Base-by-base conservation (phyloP, 768 basidiomycete species). In the Postia placenta region DNA sequence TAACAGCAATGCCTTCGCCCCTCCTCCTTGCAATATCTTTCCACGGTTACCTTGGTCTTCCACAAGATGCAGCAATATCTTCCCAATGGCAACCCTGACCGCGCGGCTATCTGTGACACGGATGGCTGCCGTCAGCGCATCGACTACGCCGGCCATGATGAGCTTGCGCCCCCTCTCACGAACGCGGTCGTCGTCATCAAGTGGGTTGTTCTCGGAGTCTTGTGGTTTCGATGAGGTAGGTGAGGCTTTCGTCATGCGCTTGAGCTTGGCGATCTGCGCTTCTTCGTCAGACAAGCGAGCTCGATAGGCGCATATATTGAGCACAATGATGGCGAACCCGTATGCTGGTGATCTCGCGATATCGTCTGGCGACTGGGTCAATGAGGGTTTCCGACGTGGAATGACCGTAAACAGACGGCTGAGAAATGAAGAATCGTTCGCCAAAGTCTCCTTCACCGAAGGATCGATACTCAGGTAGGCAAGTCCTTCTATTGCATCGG, bases 21-120 rank as follows among this genome's bases (percentile, higher is more conserved):
- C 89, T 20, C 92, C 92, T 43, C 77, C 76, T 62, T 85, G 85
- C 30, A 95, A 67, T 15, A 93, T 79, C 54, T 73, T 75, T 15
- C 89, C 85, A 64, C 94, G 72, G 53, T 87, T 85, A 11, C 79
- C 80, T 57, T 83, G 83, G 57, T 87, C 86, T 59, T 90, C 87
- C 19, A 87, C 74, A 35, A 96, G 71, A 56, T 74, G 80, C 45
- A 94, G 69, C 49, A 89, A 68, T 6, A 83, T 70, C 53, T 76
- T 81, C 7, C 82, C 85, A 9, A 81, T 69, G 20, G 70, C 68
- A 15, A 74, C 58, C 45, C 85, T 76, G 17, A 88, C 75, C 11
- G 81, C 78, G 30, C 64, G 64, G 56, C 89, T 93, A 49, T 89
- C 85, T 17, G 76, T 69, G 5, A 69, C 64, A 26, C 78, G 71